Base-by-base conservation (phyloP, 2,329 filamentous ascomycete genomes). In the Neopestalotiopsis rosae region DNA sequence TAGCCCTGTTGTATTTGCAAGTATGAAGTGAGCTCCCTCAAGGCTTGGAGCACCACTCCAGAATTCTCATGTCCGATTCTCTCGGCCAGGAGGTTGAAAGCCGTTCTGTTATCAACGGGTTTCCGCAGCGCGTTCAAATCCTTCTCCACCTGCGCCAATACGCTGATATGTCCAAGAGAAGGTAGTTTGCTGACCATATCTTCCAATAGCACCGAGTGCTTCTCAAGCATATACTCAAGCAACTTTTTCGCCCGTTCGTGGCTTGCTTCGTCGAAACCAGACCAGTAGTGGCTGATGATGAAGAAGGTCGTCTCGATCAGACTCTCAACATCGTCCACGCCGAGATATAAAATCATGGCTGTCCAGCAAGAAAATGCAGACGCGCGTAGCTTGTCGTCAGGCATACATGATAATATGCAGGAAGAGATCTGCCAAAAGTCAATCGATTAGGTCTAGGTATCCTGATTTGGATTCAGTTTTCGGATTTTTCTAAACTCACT, bases 261-360 rank as follows among this genome's bases (percentile, higher is more conserved):
- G 1, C 91, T 91, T 3, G 84, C 78, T 4, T 86, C 82, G 28
- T 90, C 89, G 68, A 98, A 90, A 1, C 75, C 77, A 4, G 79
- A 72, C 96, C 96, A 99, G 75, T 96, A 91, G 73, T 92, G 90
- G 30, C 92, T 90, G 63, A 98, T 90, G 56, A 97, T 89, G 66
- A 95, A 94, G 73, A 98, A 94, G 0, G 95, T 97, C 69, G 95
- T 94, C 77, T 97, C 94, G 9, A 98, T 84, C 49, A 98, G 86
- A 32, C 89, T 86, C 72, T 92, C 91, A 5, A 97, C 86, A 75
- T 98, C 95, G 30, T 94, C 91, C 68, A 91, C 90, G 10, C 91
- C 91, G 62, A 98, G 86, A 65, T 91, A 88, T 34, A 83, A 87
- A 20, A 98, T 87, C 81, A 99, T 90, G 9, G 90, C 87, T 32